Conservation (phyloP, 192 early-diverging fungal species). For the Chytriomyces confervae region DNA sequence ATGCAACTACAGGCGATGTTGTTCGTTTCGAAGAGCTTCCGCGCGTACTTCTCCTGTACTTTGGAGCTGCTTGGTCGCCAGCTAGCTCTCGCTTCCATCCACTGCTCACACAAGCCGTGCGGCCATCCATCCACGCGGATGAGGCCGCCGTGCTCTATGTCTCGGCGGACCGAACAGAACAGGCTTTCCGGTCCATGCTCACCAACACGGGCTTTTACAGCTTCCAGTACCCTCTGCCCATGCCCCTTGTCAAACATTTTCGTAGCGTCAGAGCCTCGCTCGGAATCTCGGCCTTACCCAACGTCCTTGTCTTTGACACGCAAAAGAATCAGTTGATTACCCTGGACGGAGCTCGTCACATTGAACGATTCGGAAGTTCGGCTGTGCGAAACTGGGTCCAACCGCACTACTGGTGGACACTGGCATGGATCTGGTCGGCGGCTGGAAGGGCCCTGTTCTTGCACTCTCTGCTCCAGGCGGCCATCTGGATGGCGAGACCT, state of each 20-base stretch:
- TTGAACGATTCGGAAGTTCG: neutral
- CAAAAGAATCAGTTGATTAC: neutral
- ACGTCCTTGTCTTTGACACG: slow-evolving; percentile 5
- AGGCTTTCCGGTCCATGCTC: neutral
- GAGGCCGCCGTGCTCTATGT: slow-evolving; percentile 11
- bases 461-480: neutral
- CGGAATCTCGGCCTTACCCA: neutral
- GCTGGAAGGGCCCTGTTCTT: neutral
- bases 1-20: too few species aligned
- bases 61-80: slow-evolving; percentile 13
- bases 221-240: slow-evolving; percentile 3
- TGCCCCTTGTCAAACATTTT: neutral
- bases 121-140: neutral
- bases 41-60: neutral
- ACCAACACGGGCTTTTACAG: neutral
- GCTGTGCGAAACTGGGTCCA: slow-evolving; percentile 6
- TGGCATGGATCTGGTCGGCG: neutral
- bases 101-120: neutral
- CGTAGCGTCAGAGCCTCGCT: neutral
- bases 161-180: neutral
- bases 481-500: too few species aligned
- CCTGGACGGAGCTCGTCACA: neutral
- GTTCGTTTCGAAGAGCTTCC: neutral
- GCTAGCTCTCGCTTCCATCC: neutral
- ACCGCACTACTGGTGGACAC: neutral